A percentile compares a stretch with the other conserved stretches of the same genome.
phyloP scores from a whole-genome alignment of 345 rosid species.

The Pistacia integerrima region DNA sequence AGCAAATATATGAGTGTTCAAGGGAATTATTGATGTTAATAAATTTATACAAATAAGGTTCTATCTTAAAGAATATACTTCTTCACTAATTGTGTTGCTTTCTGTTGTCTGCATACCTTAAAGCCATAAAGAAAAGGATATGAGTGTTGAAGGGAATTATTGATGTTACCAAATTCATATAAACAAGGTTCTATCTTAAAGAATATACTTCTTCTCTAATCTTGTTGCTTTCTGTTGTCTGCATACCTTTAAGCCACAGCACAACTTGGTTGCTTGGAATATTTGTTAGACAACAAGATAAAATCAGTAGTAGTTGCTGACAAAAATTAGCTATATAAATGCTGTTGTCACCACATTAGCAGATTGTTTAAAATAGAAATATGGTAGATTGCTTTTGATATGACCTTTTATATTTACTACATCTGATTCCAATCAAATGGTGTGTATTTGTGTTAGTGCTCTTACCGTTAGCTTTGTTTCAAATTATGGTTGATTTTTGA shows the following conservation, averaged over 20 bases:
- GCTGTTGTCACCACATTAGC: no score
- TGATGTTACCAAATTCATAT: neutral
- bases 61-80: neutral
- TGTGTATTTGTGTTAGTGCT: no score
- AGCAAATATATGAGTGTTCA: neutral
- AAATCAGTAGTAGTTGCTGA: neutral
- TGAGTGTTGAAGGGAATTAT: neutral
- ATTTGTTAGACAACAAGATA: neutral
- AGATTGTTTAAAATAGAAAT: no score
- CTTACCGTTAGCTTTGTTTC: no score
- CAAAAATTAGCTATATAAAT: neutral
- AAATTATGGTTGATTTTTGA: no score
- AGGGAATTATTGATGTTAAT: neutral
- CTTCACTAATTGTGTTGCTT: neutral
- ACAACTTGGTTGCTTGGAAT: constrained; percentile 1
- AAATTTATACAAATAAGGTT: neutral
- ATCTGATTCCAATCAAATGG: no score
- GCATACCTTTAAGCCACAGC: neutral
- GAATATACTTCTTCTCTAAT: neutral
- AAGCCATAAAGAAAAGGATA: neutral
- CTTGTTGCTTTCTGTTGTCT: neutral
- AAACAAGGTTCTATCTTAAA: neutral
- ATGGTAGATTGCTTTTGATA: no score
- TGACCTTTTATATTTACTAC: no score
- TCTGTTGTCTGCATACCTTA: neutral